A percentile compares a stretch with the other conserved stretches of the same genome.
These are phyloP conservation scores for Penicillium sp. DNA, from an alignment of 2,329 filamentous ascomycete species.

Conservation along the genomic window DNA sequence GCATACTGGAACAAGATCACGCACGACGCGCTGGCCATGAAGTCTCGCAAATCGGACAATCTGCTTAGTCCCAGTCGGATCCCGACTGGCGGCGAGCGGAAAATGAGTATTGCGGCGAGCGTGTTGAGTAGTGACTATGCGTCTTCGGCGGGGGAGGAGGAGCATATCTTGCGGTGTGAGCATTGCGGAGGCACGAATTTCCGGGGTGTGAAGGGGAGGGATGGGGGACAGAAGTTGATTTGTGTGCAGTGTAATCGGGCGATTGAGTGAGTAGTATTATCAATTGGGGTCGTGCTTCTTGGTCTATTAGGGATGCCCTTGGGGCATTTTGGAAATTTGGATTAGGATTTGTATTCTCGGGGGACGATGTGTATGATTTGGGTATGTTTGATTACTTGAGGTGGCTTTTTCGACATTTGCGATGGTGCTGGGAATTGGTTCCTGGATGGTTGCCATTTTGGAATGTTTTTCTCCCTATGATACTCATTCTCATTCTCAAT, in stretches of 20 bases:
- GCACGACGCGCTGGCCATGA: slow-evolving; percentile 42
- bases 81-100: slow-evolving; percentile 31
- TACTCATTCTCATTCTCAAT: no score
- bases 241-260: slow-evolving; percentile 57
- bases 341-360: background rate
- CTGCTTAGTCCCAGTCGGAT: slow-evolving; percentile 25
- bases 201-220: slow-evolving; percentile 58
- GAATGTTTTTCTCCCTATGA: background rate
- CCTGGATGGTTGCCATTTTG: background rate
- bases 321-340: background rate
- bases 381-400: background rate
- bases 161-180: slow-evolving; percentile 57
- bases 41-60: slow-evolving; percentile 24
- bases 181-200: slow-evolving; percentile 66
- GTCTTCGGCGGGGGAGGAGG: slow-evolving; percentile 45
- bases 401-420: background rate
- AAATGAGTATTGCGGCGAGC: slow-evolving; percentile 52
- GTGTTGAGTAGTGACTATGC: slow-evolving; percentile 60
- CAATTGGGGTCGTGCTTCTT: background rate
- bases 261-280: slow-evolving; percentile 20
- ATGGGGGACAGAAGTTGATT: slow-evolving; percentile 58
- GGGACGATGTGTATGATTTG: background rate
- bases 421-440: background rate
- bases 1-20: slow-evolving; percentile 55
- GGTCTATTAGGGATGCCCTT: slow-evolving; percentile 2